Evolutionary conservation across 495 filamentous ascomycete genomes (phyloP).

Genomic region (Tetracladium marchalianum): DNA sequence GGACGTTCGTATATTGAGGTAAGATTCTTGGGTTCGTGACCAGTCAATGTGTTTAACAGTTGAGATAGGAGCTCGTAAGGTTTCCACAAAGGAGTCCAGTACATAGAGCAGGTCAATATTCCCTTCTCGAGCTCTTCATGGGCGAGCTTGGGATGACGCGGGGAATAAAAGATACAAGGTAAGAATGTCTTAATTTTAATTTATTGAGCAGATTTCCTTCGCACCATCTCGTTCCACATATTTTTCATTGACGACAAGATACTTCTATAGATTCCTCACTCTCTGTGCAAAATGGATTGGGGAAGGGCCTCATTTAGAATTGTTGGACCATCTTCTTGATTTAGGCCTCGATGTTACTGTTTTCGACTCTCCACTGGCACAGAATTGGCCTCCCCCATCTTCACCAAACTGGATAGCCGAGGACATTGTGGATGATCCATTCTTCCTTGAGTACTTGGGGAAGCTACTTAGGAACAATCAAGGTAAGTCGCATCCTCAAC

Average conservation of each 20-base stretch:
- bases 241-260: too few relatives aligned
- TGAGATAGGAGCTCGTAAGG: conserved; percentile 5
- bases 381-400: conserved; percentile 5
- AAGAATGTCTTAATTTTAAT: neutral
- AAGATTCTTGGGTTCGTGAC: neutral
- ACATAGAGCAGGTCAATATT: conserved; percentile 1
- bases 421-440: conserved; percentile 2
- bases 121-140: conserved; percentile 7
- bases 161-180: conserved; percentile 1
- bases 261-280: conserved; percentile 3
- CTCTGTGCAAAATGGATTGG: conserved; percentile 5
- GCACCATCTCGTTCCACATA: too few relatives aligned
- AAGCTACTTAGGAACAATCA: conserved; percentile 3
- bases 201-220: neutral
- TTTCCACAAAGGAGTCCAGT: neutral
- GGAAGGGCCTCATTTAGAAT: conserved; percentile 7
- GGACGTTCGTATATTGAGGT: conserved; percentile 10
- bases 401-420: conserved; percentile 2
- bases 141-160: conserved; percentile 2
- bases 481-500: conserved; percentile 2
- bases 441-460: conserved; percentile 4
- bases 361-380: conserved; percentile 1
- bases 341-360: conserved; percentile 5
- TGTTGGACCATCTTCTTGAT: conserved; percentile 2
- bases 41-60: neutral